A percentile compares a stretch with the other conserved stretches of the same genome.
Evolutionary conservation across 495 filamentous ascomycete species (phyloP).

Genomic region (Aspergillus bertholletiae): DNA sequence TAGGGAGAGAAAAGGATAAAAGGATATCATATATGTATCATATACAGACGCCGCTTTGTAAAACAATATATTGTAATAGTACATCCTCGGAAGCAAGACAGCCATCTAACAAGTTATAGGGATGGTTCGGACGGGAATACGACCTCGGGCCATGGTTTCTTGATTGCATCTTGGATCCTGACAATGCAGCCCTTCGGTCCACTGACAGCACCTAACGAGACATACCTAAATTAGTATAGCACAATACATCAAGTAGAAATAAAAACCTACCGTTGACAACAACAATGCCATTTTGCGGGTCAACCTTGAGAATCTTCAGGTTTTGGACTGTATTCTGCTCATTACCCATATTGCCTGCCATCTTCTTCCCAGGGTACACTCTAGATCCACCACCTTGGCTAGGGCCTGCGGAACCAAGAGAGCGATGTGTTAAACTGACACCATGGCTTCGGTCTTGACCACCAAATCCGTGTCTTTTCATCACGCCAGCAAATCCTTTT

Average conservation of each 20-base stretch:
- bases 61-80: conserved; percentile 43
- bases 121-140: conserved; percentile 41
- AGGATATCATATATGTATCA: conserved; percentile 49
- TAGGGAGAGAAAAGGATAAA: conserved; percentile 14
- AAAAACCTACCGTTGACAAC: conserved; percentile 69
- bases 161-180: conserved; percentile 84
- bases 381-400: conserved; percentile 88
- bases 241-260: neutral
- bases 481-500: conserved; percentile 92
- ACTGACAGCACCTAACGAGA: conserved; percentile 62
- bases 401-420: conserved; percentile 81
- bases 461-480: conserved; percentile 87
- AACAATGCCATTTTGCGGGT: conserved; percentile 78
- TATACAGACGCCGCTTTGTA: conserved; percentile 45
- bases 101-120: conserved; percentile 19
- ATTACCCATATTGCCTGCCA: conserved; percentile 93
- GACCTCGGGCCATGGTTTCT: conserved; percentile 76
- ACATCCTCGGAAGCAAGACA: conserved; percentile 27
- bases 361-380: conserved; percentile 93
- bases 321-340: conserved; percentile 85
- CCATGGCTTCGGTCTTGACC: conserved; percentile 93
- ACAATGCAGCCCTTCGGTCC: conserved; percentile 83
- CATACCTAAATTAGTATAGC: neutral
- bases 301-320: conserved; percentile 80
- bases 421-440: conserved; percentile 86